Evolutionary conservation across 208 protist genomes (phyloP), one percentile per base, ranked within the genome.

Genomic region (Perkinsela sp.): DNA sequence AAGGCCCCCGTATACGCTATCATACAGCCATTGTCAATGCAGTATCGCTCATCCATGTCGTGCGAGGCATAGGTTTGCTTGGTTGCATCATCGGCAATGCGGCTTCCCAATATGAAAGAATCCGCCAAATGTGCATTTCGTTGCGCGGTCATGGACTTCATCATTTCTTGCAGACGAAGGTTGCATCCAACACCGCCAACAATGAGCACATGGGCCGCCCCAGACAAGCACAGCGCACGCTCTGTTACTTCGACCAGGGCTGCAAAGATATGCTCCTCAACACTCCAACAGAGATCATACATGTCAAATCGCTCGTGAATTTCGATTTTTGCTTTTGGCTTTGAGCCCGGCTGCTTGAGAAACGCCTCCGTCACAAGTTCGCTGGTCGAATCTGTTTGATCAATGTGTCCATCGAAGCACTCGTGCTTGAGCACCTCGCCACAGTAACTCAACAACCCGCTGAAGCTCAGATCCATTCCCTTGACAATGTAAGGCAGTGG

Each of bases 11-110:
- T 90, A 71, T 95, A 97, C 0, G 95, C 96, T 74, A 99, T 99
- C 97, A 99, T 99, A 66, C 94, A 96, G 0, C 97, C 97, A 76
- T 99, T 99, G 79, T 99, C 97, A 73, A 99, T 98, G 72, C 95
- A 98, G 80, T 97, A 99, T 1, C 95, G 76, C 30, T 95, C 85
- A 71, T 98, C 94, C 80, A 96, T 97, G 68, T 85, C 88, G 72
- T 86, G 89, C 66, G 88, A 85, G n/a, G n/a, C n/a, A 57, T 22
- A 22, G 13, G 22, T 22, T n/a, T 57, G 6, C 40, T 57, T 57
- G 13, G 22, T 6, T 22, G 6, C 22, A 6, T 57, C 13, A 22
- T n/a, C 13, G 13, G 40, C 13, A n/a, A 57, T 57, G 6, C 22
- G 40, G 6, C 6, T 6, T 22, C 13, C 6, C 6, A 57, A n/a